A percentile compares a stretch with the other conserved stretches of the same genome.
These are phyloP conservation scores for Aspergillus heteromorphus DNA, from an alignment of 495 filamentous ascomycete genomes.

Conservation along the genomic window DNA sequence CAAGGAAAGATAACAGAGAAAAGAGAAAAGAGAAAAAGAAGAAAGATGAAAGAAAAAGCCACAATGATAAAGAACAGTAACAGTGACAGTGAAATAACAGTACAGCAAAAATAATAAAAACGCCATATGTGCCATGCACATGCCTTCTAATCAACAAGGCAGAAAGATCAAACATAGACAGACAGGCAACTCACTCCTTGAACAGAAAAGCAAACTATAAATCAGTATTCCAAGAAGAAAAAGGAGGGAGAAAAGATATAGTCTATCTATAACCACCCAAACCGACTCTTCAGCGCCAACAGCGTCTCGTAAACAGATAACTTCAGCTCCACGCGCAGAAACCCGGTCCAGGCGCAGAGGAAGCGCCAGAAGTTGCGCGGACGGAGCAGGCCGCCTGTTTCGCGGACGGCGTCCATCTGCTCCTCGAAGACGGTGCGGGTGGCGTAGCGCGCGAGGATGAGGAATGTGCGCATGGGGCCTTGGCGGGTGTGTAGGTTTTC, in stretches of 20 bases:
- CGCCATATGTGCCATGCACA: not conserved
- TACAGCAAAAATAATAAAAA: slow-evolving; percentile 2
- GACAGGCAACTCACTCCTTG: too few relatives aligned
- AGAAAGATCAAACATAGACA: not conserved
- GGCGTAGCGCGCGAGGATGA: slow-evolving; percentile 93
- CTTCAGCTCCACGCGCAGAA: slow-evolving; percentile 59
- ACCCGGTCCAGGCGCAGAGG: slow-evolving; percentile 52
- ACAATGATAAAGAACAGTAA: slow-evolving; percentile 35
- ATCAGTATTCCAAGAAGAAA: not conserved
- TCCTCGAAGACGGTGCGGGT: slow-evolving; percentile 84
- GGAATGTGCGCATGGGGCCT: slow-evolving; percentile 81
- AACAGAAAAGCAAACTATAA: not conserved
- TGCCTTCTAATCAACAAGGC: not conserved
- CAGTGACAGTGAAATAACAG: slow-evolving; percentile 17
- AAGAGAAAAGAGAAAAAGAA: slow-evolving; percentile 2
- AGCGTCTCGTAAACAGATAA: slow-evolving; percentile 54
- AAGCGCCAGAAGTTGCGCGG: slow-evolving; percentile 52
- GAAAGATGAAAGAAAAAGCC: slow-evolving; percentile 19
- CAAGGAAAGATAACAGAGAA: not conserved
- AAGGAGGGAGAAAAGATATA: not conserved
- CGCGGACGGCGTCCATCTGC: slow-evolving; percentile 64
- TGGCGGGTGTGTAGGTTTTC: slow-evolving; percentile 87
- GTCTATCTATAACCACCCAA: slow-evolving; percentile 18
- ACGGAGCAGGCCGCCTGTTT: slow-evolving; percentile 50
- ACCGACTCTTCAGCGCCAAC: slow-evolving; percentile 41